Evolutionary conservation across 352 stramenopile genomes (phyloP), one percentile per base, ranked within the genome.

Genomic region (Pythium rishiriense): DNA sequence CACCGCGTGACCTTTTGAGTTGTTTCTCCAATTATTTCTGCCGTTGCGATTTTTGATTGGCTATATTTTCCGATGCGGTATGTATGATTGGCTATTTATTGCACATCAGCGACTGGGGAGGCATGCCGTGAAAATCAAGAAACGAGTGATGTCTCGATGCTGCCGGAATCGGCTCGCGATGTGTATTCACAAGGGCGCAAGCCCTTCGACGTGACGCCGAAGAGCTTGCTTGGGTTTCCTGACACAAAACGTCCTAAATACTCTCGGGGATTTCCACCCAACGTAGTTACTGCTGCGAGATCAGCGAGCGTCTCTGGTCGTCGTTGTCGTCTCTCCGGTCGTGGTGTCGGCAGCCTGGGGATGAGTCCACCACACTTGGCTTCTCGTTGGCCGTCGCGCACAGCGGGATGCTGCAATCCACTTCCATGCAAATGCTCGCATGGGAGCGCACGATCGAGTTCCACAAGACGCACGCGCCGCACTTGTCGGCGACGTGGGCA

Each of bases 341-440:
- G 39, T 48, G 46, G 47, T 28, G 35, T 28, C 63, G 49, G 25
- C 64, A 69, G 21, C 9, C 50, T 3, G 50, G 58, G 47, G 45
- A 37, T 2, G 41, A 28, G 14, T 33, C 52, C 21, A 33, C 33
- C 3, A 4, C 21, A 6, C 41, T 31, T 0, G 47, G 7, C 6
- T 43, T 46, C 43, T 62, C 55, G 28, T 63, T 45, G 19, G 47
- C 48, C 4, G 59, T 64, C 21, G 58, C 21, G 26, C 66, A 73
- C 15, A 73, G 24, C 1, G 66, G 66, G 15, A 73, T 66, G 21
- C 5, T 48, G 48, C 66, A 73, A 29, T 66, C 24, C 9, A 46
- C 60, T 56, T 68, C 66, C 66, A 69, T 69, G 57, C 67, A 74
- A n/a, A 67, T 69, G 37, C 28, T 53, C 14, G 67, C 46, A 42